Evolutionary conservation across 129 eudicot species (phyloP).

Genomic region (Lactuca saligna): DNA sequence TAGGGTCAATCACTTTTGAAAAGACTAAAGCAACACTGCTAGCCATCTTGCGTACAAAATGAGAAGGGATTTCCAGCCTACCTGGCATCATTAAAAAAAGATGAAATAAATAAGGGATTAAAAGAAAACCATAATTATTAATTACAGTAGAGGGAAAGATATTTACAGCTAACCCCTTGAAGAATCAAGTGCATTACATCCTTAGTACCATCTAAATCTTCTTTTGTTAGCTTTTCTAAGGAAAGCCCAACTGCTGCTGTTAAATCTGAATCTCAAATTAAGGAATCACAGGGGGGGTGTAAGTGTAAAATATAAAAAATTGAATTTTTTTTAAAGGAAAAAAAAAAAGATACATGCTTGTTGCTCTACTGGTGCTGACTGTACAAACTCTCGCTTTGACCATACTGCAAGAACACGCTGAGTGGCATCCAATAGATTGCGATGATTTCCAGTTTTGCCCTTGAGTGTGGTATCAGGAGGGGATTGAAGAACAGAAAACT

Average conservation of each 20-base stretch:
- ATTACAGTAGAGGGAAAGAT: constrained; percentile 15
- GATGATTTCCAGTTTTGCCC: constrained; percentile 37
- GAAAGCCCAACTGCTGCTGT: constrained; percentile 93
- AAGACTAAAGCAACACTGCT: constrained; percentile 76
- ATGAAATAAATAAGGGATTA: constrained; percentile 5
- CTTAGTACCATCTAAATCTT: constrained; percentile 75
- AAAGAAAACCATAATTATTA: constrained; percentile 6
- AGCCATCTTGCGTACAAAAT: constrained; percentile 79
- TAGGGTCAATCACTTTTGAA: constrained; percentile 84
- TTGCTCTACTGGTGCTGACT: constrained; percentile 82
- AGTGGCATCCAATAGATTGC: constrained; percentile 51
- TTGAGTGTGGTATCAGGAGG: constrained; percentile 48
- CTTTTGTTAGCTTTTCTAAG: constrained; percentile 81
- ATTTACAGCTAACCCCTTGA: constrained; percentile 90
- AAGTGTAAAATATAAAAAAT: constrained; percentile 6
- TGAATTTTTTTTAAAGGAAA: not conserved
- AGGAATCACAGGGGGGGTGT: constrained; percentile 34
- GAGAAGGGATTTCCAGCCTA: constrained; percentile 81
- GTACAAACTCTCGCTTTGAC: constrained; percentile 89
- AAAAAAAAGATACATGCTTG: constrained; percentile 82
- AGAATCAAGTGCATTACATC: constrained; percentile 82
- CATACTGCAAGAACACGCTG: constrained; percentile 72
- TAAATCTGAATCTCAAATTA: constrained; percentile 60
- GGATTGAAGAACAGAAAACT: constrained; percentile 79
- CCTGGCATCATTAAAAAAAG: constrained; percentile 50